Evolutionary conservation across 1,284 basidiomycete genomes (phyloP).

Genomic region (Blastosporella zonata): DNA sequence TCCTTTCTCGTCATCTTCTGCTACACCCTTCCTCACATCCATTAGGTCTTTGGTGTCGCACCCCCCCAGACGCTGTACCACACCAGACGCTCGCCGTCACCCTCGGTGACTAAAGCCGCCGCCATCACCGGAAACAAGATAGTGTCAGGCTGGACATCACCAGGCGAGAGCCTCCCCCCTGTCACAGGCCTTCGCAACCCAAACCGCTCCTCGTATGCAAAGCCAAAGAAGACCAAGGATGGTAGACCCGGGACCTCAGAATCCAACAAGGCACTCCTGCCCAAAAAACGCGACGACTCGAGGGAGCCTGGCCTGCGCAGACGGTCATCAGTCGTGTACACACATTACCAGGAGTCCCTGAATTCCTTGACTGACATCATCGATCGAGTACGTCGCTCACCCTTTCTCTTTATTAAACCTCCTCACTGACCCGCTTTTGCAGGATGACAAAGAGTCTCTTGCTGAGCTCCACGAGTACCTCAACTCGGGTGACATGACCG

Average conservation of each 20-base stretch:
- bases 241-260: conserved; percentile 53
- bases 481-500: conserved; percentile 33
- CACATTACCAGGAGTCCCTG: conserved; percentile 73
- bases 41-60: conserved; percentile 78
- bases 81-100: conserved; percentile 47
- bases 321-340: conserved; percentile 52
- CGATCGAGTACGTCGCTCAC: conserved; percentile 48
- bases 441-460: conserved; percentile 74
- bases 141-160: conserved; percentile 20
- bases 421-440: conserved; percentile 12
- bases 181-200: conserved; percentile 37
- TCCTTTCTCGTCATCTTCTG: conserved; percentile 9
- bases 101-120: conserved; percentile 25
- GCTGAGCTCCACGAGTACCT: conserved; percentile 72
- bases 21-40: conserved; percentile 2
- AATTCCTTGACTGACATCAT: conserved; percentile 75
- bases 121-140: conserved; percentile 13
- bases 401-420: conserved; percentile 12
- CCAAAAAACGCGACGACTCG: conserved; percentile 22
- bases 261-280: conserved; percentile 49
- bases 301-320: conserved; percentile 7
- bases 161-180: conserved; percentile 20
- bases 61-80: conserved; percentile 75
- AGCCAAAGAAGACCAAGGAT: conserved; percentile 39
- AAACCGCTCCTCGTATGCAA: conserved; percentile 47